phyloP scores from a whole-genome alignment of 768 basidiomycete species.

The Macrolepiota fuliginosa region DNA sequence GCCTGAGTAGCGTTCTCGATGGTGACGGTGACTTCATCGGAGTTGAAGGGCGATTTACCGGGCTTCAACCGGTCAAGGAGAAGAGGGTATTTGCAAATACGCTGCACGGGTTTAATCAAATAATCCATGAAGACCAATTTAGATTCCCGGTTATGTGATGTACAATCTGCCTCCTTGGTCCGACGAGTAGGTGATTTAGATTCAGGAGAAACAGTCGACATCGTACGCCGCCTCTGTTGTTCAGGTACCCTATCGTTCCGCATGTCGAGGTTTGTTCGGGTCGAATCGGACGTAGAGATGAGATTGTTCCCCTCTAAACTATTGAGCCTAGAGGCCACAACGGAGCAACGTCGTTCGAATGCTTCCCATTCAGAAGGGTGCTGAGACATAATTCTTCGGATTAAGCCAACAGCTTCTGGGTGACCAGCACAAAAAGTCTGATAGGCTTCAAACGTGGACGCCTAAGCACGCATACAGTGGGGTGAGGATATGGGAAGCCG shows the following conservation, averaged over 20 bases:
- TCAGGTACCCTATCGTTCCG: slow-evolving; percentile 13
- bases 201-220: slow-evolving; percentile 53
- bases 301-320: slow-evolving; percentile 19
- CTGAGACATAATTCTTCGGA: slow-evolving; percentile 63
- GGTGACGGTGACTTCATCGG: slow-evolving; percentile 38
- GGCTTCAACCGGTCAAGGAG: slow-evolving; percentile 70
- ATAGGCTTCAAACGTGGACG: slow-evolving; percentile 73
- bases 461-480: slow-evolving; percentile 38
- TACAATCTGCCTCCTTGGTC: slow-evolving; percentile 29
- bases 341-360: slow-evolving; percentile 78
- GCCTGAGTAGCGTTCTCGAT: slow-evolving; percentile 58
- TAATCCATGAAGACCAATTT: slow-evolving; percentile 76
- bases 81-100: slow-evolving; percentile 94
- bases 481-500: not conserved
- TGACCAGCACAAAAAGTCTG: slow-evolving; percentile 87
- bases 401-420: slow-evolving; percentile 72
- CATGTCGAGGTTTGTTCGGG: slow-evolving; percentile 12
- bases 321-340: slow-evolving; percentile 41
- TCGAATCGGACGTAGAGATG: slow-evolving; percentile 13
- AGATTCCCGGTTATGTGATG: slow-evolving; percentile 22
- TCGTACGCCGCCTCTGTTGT: slow-evolving; percentile 38
- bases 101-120: slow-evolving; percentile 95
- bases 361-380: slow-evolving; percentile 75
- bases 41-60: slow-evolving; percentile 12
- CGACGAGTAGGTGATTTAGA: slow-evolving; percentile 35